phyloP scores from a whole-genome alignment of 2,329 filamentous ascomycete species.

The Pseudonectria foliicola region DNA sequence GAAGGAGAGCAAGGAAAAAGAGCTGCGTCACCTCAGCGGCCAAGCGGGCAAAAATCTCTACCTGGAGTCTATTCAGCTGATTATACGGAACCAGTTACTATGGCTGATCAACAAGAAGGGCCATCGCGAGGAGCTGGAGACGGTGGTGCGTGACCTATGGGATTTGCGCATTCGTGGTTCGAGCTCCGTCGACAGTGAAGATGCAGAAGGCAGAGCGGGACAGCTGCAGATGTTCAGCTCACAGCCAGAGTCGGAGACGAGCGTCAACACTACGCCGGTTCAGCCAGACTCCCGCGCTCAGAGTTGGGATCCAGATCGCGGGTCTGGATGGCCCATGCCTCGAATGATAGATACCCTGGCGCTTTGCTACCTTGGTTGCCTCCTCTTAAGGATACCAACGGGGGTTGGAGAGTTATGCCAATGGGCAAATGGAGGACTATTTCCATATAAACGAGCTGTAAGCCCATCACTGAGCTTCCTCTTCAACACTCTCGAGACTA shows the following conservation, averaged over 20 bases:
- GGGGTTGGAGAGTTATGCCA: slow-evolving; percentile 63
- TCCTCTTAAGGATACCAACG: slow-evolving; percentile 71
- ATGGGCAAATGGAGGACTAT: slow-evolving; percentile 60
- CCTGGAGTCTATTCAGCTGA: slow-evolving; percentile 74
- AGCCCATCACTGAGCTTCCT: slow-evolving; percentile 17
- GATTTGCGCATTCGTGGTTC: slow-evolving; percentile 52
- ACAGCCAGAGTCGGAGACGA: slow-evolving; percentile 22
- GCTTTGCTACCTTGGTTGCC: slow-evolving; percentile 70
- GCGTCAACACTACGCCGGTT: slow-evolving; percentile 1
- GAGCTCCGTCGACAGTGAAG: slow-evolving; percentile 29
- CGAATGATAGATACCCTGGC: slow-evolving; percentile 67
- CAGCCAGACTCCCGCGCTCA: slow-evolving; percentile 26
- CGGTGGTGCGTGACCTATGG: slow-evolving; percentile 79
- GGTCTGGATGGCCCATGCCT: slow-evolving; percentile 50
- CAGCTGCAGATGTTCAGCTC: slow-evolving; percentile 33
- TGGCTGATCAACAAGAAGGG: slow-evolving; percentile 63
- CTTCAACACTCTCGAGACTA: background rate
- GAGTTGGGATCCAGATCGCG: slow-evolving; percentile 39
- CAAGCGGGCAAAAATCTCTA: slow-evolving; percentile 68
- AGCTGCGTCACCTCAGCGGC: slow-evolving; percentile 53
- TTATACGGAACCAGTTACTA: slow-evolving; percentile 73
- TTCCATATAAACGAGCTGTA: slow-evolving; percentile 66
- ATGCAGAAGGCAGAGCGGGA: slow-evolving; percentile 15
- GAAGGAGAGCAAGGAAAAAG: slow-evolving; percentile 48
- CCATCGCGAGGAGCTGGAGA: slow-evolving; percentile 68